phyloP scores from a whole-genome alignment of 345 rosid genomes.

The Pugionium dolabratum region DNA sequence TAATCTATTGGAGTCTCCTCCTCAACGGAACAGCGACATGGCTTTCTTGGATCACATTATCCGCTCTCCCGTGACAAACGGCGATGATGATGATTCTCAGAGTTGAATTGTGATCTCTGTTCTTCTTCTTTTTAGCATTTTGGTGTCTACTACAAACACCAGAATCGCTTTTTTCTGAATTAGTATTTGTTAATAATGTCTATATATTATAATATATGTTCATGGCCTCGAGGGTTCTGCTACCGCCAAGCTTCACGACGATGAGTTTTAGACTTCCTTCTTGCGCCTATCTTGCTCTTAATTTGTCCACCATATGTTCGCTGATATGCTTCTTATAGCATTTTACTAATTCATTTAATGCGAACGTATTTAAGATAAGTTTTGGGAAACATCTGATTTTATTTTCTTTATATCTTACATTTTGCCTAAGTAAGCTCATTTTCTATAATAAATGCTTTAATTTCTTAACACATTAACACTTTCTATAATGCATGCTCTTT shows the following conservation, averaged over 20 bases:
- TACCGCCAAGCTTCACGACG: conserved; percentile 2
- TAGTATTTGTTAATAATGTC: conserved; percentile 27
- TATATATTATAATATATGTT: conserved; percentile 6
- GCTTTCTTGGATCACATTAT: conserved; percentile 34
- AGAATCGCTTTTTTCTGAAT: neutral
- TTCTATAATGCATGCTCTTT: no score
- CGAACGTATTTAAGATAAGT: no score
- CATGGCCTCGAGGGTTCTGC: conserved; percentile 1
- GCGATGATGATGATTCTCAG: conserved; percentile 9
- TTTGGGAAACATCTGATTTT: no score
- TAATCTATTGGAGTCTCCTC: conserved; percentile 15
- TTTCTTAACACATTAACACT: no score
- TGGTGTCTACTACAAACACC: conserved; percentile 15
- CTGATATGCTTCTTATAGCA: neutral
- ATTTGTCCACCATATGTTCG: neutral
- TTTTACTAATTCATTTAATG: neutral
- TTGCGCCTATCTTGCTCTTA: neutral
- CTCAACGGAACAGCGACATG: conserved; percentile 26
- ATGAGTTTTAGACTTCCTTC: neutral
- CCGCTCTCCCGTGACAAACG: conserved; percentile 10
- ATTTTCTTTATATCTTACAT: no score
- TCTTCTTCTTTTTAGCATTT: neutral
- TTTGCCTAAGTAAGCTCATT: no score
- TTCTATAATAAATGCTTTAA: no score
- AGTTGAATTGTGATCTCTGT: neutral